Evolutionary conservation across 148 eudicot genomes (phyloP).

Genomic region (Persicaria tinctoria): DNA sequence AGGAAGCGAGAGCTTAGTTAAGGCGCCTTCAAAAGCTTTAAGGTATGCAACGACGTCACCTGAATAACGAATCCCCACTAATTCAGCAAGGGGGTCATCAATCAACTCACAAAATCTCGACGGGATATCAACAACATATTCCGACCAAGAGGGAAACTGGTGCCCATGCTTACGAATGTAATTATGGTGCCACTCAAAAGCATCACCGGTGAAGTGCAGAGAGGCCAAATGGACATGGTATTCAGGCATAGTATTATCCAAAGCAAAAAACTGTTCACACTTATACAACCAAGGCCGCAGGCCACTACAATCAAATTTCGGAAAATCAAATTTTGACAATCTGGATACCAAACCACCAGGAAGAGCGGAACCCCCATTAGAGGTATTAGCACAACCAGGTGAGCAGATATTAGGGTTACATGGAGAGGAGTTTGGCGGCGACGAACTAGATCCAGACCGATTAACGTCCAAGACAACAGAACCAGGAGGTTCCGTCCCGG

Average conservation of each 20-base stretch:
- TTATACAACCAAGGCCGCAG: not conserved
- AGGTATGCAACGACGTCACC: not conserved
- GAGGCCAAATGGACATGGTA: not conserved
- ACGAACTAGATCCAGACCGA: too few relatives aligned
- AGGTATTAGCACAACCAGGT: not conserved
- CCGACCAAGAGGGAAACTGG: not conserved
- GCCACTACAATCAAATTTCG: not conserved
- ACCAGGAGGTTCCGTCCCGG: too few relatives aligned
- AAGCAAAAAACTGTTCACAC: not conserved
- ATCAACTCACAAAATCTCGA: not conserved
- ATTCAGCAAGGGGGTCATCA: not conserved
- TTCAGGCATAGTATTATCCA: not conserved
- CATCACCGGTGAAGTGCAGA: not conserved
- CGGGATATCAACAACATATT: not conserved
- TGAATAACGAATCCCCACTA: not conserved
- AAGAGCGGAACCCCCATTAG: not conserved
- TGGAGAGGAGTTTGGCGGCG: too few relatives aligned
- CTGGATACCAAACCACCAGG: not conserved
- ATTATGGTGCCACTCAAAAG: not conserved
- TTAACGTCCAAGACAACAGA: too few relatives aligned
- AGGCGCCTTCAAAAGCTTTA: not conserved
- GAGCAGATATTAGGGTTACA: not conserved
- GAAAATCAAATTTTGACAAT: not conserved
- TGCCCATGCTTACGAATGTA: not conserved
- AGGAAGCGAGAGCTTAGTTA: not conserved